Percentiles rank a stretch among this genome's conserved stretches.
Evolutionary conservation across 768 basidiomycete genomes (phyloP).

Genomic region (Pleurotus sapidus): DNA sequence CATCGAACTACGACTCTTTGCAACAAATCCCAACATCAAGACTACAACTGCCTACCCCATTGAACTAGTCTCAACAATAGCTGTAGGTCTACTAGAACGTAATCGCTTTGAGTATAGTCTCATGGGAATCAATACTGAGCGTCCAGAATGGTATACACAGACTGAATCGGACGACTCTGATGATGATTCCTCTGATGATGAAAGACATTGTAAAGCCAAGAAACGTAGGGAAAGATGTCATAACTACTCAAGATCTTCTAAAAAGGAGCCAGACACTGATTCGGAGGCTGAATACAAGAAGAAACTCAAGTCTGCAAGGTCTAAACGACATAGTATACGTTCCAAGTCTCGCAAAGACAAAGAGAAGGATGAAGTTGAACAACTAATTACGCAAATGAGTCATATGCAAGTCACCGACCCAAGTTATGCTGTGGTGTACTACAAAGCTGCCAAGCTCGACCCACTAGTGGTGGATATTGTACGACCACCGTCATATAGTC

Average conservation of each 20-base stretch:
- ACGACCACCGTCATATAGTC: background rate
- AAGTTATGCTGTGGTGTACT: background rate
- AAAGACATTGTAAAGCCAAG: background rate
- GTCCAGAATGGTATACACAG: background rate
- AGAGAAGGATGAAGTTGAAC: slow-evolving; percentile 2
- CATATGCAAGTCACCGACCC: slow-evolving; percentile 1
- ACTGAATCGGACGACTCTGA: background rate
- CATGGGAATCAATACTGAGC: slow-evolving; percentile 4
- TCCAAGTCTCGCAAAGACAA: background rate
- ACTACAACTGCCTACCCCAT: background rate
- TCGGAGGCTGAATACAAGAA: no score
- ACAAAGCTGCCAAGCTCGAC: slow-evolving; percentile 6
- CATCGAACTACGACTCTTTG: background rate
- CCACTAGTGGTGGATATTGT: background rate
- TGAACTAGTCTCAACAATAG: background rate
- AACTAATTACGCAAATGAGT: slow-evolving; percentile 5
- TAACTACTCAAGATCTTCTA: background rate
- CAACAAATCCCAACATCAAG: background rate
- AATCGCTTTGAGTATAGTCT: slow-evolving; percentile 5
- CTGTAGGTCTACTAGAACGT: background rate
- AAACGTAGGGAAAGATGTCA: background rate
- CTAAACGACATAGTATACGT: background rate
- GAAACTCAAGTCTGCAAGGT: background rate
- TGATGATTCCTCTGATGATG: background rate
- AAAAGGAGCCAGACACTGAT: slow-evolving; percentile 4